A percentile compares a stretch with the other conserved stretches of the same genome.
Conservation (phyloP, 164 flowering plant genomes). For the Brasenia schreberi region DNA sequence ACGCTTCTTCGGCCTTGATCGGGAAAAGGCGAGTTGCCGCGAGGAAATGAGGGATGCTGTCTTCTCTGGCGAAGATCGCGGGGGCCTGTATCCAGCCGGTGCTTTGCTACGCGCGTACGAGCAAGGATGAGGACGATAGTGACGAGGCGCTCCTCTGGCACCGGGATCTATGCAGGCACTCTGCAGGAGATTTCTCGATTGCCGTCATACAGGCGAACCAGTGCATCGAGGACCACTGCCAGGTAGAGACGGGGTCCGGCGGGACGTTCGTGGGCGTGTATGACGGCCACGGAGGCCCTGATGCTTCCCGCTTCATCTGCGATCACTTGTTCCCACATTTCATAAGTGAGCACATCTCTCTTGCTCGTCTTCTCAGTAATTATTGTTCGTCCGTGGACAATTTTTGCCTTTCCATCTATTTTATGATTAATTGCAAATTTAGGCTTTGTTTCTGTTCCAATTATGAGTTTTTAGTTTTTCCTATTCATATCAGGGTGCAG, state of each 20-base stretch:
- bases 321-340: slow-evolving; percentile 46
- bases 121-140: slow-evolving; percentile 36
- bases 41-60: slow-evolving; percentile 80
- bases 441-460: too few species aligned
- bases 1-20: slow-evolving; percentile 71
- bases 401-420: too few species aligned
- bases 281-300: slow-evolving; percentile 86
- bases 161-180: slow-evolving; percentile 46
- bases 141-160: slow-evolving; percentile 48
- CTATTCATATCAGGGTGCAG: too few species aligned
- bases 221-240: slow-evolving; percentile 70
- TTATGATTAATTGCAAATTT: too few species aligned
- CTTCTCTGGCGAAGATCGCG: slow-evolving; percentile 44
- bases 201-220: slow-evolving; percentile 70
- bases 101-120: slow-evolving; percentile 55
- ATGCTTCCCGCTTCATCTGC: slow-evolving; percentile 44
- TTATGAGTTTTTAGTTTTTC: too few species aligned
- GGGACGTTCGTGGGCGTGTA: slow-evolving; percentile 68
- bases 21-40: slow-evolving; percentile 15
- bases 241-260: slow-evolving; percentile 41
- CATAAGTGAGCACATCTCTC: slow-evolving; percentile 24
- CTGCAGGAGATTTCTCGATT: slow-evolving; percentile 54
- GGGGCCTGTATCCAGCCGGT: slow-evolving; percentile 47
- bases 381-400: too few species aligned
- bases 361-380: too few species aligned